Base-by-base conservation (phyloP, 176 grass and related monocot species). In the Lolium perenne region DNA sequence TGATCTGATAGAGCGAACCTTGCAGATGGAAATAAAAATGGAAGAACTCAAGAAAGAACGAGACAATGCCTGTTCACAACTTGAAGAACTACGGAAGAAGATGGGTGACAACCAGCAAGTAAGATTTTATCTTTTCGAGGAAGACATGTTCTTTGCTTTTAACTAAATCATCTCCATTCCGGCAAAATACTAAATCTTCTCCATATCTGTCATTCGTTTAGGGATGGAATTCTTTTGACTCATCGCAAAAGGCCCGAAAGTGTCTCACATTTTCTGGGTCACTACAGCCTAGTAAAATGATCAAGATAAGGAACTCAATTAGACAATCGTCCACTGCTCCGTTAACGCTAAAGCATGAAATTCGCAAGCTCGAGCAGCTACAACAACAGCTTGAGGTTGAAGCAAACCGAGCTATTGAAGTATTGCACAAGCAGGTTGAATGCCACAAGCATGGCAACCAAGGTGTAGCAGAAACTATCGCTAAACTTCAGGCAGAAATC, bases 371-470 rank as follows among this genome's bases (percentile, higher is more conserved):
- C 40, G 96, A 95, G 81, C 96, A 95, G 59, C 80, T 95, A 77
- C 91, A 98, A 23, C 87, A 92, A 38, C 96, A 98, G 84, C 91
- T 98, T 79, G 96, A 94, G 49, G 88, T 94, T 69, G 96, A 98
- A 82, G 96, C 93, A 8, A 92, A 95, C 82, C 89, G 84, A 70
- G 96, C 96, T 79, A 87, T 98, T 54, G 96, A 98, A 88, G 90
- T 98, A 60, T 89, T 95, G 38, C 96, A 98, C 83, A 98, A 98
- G 80, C 93, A 95, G 86, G 96, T 98, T 38, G 82, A 91, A 51
- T 98, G 96, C 71, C 93, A 98, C 78, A 95, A 93, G 73, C 88
- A 89, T 79, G 97, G 97, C 40, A 96, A 99, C 82, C 97, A 99
- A 89, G 87, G 91, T 89, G 94, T 90, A 86, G 97, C 94, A 10